phyloP scores from a whole-genome alignment of 2,329 filamentous ascomycete species.

The Gnomoniopsis smithogilvyi region DNA sequence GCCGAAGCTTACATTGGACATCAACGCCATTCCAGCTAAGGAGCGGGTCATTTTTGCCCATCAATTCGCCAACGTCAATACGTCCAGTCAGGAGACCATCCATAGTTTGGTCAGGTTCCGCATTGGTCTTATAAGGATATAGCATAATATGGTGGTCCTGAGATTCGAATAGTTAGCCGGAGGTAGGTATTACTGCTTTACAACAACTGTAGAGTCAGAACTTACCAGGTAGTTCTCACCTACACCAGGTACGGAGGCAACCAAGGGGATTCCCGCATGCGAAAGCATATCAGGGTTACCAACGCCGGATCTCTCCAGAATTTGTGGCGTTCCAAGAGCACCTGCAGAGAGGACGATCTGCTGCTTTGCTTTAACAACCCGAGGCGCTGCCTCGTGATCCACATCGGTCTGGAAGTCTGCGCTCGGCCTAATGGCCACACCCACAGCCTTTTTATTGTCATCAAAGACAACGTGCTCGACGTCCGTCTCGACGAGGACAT shows the following conservation, averaged over 20 bases:
- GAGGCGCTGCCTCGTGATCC: constrained; percentile 17
- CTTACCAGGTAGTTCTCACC: constrained; percentile 12
- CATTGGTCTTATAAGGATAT: constrained; percentile 4
- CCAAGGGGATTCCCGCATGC: constrained; percentile 19
- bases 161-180: too few species aligned
- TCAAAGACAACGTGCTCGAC: constrained; percentile 48
- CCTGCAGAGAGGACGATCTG: constrained; percentile 42
- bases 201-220: too few species aligned
- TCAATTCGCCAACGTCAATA: constrained; percentile 12
- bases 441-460: constrained; percentile 41
- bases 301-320: constrained; percentile 52
- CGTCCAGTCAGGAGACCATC: constrained; percentile 20
- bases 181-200: too few species aligned
- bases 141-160: constrained; percentile 13
- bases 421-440: constrained; percentile 45
- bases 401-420: constrained; percentile 31
- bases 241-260: constrained; percentile 23
- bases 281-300: constrained; percentile 32
- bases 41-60: constrained; percentile 23
- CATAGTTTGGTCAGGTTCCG: constrained; percentile 10
- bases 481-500: constrained; percentile 49
- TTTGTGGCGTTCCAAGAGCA: constrained; percentile 39
- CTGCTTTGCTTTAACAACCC: constrained; percentile 42
- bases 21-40: constrained; percentile 13
- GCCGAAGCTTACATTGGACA: constrained; percentile 10